phyloP scores from a whole-genome alignment of 768 basidiomycete genomes.

The Strobilomyces echinocephalus region DNA sequence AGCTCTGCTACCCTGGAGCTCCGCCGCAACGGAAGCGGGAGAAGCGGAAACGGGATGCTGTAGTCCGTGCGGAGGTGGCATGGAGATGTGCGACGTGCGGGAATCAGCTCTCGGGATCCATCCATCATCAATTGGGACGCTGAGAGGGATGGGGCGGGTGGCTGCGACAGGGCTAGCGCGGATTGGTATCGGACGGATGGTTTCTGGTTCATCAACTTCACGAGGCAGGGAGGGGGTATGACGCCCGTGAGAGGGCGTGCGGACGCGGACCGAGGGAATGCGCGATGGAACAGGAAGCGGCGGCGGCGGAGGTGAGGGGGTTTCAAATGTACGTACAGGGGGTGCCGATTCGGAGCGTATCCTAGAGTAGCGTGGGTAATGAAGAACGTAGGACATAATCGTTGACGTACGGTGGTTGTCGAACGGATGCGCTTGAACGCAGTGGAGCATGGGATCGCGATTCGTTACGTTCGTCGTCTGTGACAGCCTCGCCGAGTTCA shows the following conservation, averaged over 20 bases:
- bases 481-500: slow-evolving; percentile 10
- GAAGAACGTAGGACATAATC: neutral
- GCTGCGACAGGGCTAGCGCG: slow-evolving; percentile 17
- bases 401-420: slow-evolving; percentile 24
- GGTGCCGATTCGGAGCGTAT: slow-evolving; percentile 26
- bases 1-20: slow-evolving; percentile 10
- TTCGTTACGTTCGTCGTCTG: slow-evolving; percentile 23
- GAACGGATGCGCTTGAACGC: slow-evolving; percentile 15
- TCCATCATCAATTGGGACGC: slow-evolving; percentile 20
- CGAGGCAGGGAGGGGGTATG: slow-evolving; percentile 8
- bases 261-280: slow-evolving; percentile 8
- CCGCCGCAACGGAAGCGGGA: slow-evolving; percentile 12
- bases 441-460: slow-evolving; percentile 9
- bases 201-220: slow-evolving; percentile 19
- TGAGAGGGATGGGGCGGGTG: slow-evolving; percentile 5
- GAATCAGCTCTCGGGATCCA: slow-evolving; percentile 31
- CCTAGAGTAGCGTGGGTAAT: slow-evolving; percentile 18
- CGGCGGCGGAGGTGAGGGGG: slow-evolving; percentile 11
- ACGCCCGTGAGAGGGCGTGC: slow-evolving; percentile 20
- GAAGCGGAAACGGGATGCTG: slow-evolving; percentile 12
- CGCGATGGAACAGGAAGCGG: slow-evolving; percentile 23
- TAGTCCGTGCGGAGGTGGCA: slow-evolving; percentile 22
- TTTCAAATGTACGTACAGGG: slow-evolving; percentile 21
- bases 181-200: slow-evolving; percentile 27
- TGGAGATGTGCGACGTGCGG: slow-evolving; percentile 18